phyloP scores from a whole-genome alignment of 116 monocot genomes.

The Phalaenopsis hybrid region DNA sequence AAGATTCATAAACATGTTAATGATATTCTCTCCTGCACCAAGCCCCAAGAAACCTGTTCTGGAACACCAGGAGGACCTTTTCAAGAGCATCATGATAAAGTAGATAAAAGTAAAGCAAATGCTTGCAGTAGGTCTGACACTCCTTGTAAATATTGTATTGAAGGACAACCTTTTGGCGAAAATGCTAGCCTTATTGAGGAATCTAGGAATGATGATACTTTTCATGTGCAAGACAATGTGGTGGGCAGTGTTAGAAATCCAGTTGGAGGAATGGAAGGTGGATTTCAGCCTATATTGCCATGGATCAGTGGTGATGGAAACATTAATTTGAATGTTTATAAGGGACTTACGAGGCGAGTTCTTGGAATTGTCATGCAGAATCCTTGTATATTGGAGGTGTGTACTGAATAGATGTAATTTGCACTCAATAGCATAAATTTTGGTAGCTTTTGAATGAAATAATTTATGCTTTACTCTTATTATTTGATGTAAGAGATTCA shows the following conservation, averaged over 20 bases:
- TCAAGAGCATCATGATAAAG: conserved; percentile 9
- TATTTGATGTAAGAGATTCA: background rate
- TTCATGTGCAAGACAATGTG: conserved; percentile 14
- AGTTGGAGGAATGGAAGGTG: conserved; percentile 3
- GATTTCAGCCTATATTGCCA: conserved; percentile 61
- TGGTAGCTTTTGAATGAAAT: background rate
- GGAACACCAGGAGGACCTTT: conserved; percentile 3
- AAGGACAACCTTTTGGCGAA: conserved; percentile 5
- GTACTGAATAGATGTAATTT: background rate
- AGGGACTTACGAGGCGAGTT: conserved; percentile 64
- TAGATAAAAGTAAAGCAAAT: conserved; percentile 27
- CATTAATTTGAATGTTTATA: conserved; percentile 56
- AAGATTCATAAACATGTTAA: conserved; percentile 13
- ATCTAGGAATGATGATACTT: background rate
- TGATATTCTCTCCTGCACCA: conserved; percentile 9
- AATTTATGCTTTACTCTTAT: background rate
- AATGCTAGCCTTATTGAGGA: conserved; percentile 7
- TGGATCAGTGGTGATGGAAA: conserved; percentile 93
- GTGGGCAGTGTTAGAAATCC: conserved; percentile 3
- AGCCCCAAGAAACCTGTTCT: conserved; percentile 10
- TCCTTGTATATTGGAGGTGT: conserved; percentile 92
- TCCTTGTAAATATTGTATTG: background rate
- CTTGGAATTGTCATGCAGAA: conserved; percentile 88
- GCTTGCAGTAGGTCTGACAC: conserved; percentile 27
- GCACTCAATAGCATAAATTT: background rate